A percentile compares a stretch with the other conserved stretches of the same genome.
These are phyloP conservation scores for Plectosphaerella plurivora DNA, from an alignment of 2,329 filamentous ascomycete genomes.

Conservation along the genomic window DNA sequence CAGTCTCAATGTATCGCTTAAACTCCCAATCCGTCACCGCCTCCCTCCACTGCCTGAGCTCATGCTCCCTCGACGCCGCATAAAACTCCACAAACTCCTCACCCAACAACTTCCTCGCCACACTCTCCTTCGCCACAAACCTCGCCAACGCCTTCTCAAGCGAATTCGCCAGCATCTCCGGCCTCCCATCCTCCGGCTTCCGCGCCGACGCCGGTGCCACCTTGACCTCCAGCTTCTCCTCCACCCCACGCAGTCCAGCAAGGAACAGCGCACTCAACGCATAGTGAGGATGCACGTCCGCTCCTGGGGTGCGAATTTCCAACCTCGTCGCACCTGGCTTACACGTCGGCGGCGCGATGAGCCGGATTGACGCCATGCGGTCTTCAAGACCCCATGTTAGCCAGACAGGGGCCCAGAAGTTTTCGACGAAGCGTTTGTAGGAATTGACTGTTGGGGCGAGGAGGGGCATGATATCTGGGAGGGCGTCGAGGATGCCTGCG, in stretches of 20 bases:
- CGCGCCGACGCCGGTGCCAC: slow-evolving; percentile 60
- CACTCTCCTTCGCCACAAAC: slow-evolving; percentile 59
- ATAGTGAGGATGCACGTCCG: slow-evolving; percentile 67
- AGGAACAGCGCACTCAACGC: slow-evolving; percentile 65
- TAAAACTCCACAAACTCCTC: slow-evolving; percentile 73
- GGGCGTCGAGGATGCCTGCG: slow-evolving; percentile 63
- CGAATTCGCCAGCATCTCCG: slow-evolving; percentile 61
- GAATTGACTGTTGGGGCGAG: slow-evolving; percentile 71
- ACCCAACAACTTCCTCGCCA: slow-evolving; percentile 69
- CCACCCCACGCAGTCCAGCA: slow-evolving; percentile 65
- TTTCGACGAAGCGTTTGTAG: slow-evolving; percentile 74
- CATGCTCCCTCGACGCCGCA: slow-evolving; percentile 68
- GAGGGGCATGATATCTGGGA: slow-evolving; percentile 72
- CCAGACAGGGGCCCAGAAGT: slow-evolving; percentile 76
- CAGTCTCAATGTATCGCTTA: slow-evolving; percentile 46
- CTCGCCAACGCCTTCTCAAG: slow-evolving; percentile 62
- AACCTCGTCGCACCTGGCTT: slow-evolving; percentile 66
- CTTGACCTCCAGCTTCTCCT: slow-evolving; percentile 65
- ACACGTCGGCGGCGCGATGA: slow-evolving; percentile 66
- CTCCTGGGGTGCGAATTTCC: slow-evolving; percentile 67
- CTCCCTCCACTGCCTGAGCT: slow-evolving; percentile 68
- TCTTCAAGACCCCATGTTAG: slow-evolving; percentile 75
- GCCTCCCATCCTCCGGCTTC: slow-evolving; percentile 42
- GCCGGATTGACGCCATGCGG: slow-evolving; percentile 63
- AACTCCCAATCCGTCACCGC: slow-evolving; percentile 72